phyloP scores from a whole-genome alignment of 2,329 filamentous ascomycete genomes.

The Trichoderma atrobrunneum region DNA sequence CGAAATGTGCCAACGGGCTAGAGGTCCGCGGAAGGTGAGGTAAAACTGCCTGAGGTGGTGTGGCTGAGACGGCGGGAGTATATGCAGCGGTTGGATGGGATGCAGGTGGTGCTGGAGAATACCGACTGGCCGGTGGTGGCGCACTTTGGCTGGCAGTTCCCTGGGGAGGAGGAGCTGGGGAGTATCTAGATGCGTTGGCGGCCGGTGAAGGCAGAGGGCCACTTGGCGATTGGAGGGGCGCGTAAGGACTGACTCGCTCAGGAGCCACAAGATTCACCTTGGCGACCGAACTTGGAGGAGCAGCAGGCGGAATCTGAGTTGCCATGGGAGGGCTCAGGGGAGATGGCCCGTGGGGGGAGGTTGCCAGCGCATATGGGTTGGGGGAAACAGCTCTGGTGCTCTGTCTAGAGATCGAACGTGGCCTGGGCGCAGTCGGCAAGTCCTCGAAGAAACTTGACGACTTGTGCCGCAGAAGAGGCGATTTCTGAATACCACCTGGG shows the following conservation, averaged over 20 bases:
- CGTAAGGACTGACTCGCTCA: constrained; percentile 53
- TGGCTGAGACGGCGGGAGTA: constrained; percentile 33
- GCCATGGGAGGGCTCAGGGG: constrained; percentile 27
- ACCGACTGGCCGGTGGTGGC: constrained; percentile 46
- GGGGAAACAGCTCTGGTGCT: constrained; percentile 46
- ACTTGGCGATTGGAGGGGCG: constrained; percentile 40
- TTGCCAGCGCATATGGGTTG: constrained; percentile 22
- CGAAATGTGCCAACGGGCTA: constrained; percentile 64
- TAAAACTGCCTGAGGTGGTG: constrained; percentile 45
- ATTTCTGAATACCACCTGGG: constrained; percentile 31
- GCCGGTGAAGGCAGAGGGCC: constrained; percentile 34
- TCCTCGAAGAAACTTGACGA: constrained; percentile 73
- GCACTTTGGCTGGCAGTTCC: constrained; percentile 40
- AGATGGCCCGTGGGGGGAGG: constrained; percentile 26
- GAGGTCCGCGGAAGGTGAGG: constrained; percentile 63
- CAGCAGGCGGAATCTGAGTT: constrained; percentile 26
- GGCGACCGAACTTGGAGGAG: constrained; percentile 20
- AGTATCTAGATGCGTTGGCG: constrained; percentile 53
- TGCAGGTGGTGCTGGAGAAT: constrained; percentile 48
- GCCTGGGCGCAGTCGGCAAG: constrained; percentile 60
- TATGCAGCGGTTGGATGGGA: constrained; percentile 45
- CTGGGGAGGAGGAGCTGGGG: constrained; percentile 53
- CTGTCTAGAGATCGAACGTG: constrained; percentile 59
- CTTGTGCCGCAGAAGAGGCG: constrained; percentile 39
- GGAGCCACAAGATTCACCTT: constrained; percentile 50